Evolutionary conservation across 1,284 basidiomycete species (phyloP), one percentile per base, ranked within the genome.

Genomic region (Heliocybe sulcata): DNA sequence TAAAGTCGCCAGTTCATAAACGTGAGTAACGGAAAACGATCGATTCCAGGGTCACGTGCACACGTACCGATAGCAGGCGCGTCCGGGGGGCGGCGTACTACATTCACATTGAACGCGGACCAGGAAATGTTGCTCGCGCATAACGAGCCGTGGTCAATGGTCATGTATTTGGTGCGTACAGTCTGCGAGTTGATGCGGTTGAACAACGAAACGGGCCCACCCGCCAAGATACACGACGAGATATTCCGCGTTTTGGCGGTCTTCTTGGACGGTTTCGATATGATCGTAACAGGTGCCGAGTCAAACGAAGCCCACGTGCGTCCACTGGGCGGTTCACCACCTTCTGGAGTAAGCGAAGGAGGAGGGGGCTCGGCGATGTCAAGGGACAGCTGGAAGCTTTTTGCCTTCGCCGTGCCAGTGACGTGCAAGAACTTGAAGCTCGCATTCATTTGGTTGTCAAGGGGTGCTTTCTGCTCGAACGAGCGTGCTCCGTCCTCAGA

Each of bases 101-200:
- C 87, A 65, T 90, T 91, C 63, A 95, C 90, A 63, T 90, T 92
- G 74, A 94, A 94, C n/a, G 93, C 92, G 55, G 91, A 92, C 92
- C 92, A 95, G 38, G 87, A 81, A 56, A 87, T 76, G 68, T 91
- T 92, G 69, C 90, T 92, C 22, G 92, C 92, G 68, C 86, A 90
- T 53, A 94, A 76, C 68, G 90, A 83, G 60, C 81, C 83, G 67
- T 88, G 83, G 64, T 94, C 90, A 66, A 93, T 89, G 55, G 88
- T 90, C 87, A 97, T 92, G 69, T 95, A 98, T 74, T 97, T 97
- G 53, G 94, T 98, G 61, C 94, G 87, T 57, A 96, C 94, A 23
- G 94, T 96, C 74, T 98, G 94, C 12, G 91, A 92, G 72, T 98
- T 95, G 77, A 98, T 93, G 64, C 94, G 90, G 68, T 95, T 95